Percentiles rank a stretch among this genome's conserved stretches.
Conservation (phyloP, 164 flowering plant genomes). For the Saururus chinensis region DNA sequence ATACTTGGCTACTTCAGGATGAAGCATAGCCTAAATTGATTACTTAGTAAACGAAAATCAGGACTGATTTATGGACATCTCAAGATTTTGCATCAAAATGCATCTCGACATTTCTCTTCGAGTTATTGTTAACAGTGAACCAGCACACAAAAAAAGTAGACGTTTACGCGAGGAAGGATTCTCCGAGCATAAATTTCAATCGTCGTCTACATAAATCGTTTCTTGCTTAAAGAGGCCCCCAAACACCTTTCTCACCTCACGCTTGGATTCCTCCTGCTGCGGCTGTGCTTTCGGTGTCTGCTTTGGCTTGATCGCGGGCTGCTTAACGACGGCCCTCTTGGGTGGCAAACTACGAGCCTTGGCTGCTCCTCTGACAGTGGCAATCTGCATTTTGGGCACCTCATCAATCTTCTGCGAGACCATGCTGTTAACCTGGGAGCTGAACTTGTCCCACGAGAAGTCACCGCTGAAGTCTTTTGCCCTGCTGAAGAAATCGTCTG, state of each 20-base stretch:
- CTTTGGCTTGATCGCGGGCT: conserved; percentile 12
- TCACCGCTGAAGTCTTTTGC: conserved; percentile 52
- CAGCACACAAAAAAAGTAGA: conserved; percentile 5
- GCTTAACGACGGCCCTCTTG: conserved; percentile 53
- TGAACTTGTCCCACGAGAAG: conserved; percentile 62
- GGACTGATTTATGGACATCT: neutral
- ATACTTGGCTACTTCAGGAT: no score
- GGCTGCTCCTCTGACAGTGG: conserved; percentile 81
- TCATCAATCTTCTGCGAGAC: conserved; percentile 28
- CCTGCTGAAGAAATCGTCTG: conserved; percentile 38
- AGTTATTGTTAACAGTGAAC: neutral
- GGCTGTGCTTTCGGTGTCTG: conserved; percentile 14
- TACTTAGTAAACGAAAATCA: no score
- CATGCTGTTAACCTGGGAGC: conserved; percentile 35
- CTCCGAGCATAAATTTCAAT: conserved; percentile 16
- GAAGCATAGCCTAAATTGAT: no score
- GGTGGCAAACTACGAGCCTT: conserved; percentile 57
- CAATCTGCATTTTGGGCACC: conserved; percentile 56
- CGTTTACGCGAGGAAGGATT: neutral
- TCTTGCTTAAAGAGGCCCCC: conserved; percentile 94
- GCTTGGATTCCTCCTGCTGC: conserved; percentile 11
- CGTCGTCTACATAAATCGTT: conserved; percentile 83
- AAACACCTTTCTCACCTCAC: conserved; percentile 65
- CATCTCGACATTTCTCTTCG: neutral
- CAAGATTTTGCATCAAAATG: neutral